phyloP scores from a whole-genome alignment of 1,284 basidiomycete species.

The Neonothopanus nambi region DNA sequence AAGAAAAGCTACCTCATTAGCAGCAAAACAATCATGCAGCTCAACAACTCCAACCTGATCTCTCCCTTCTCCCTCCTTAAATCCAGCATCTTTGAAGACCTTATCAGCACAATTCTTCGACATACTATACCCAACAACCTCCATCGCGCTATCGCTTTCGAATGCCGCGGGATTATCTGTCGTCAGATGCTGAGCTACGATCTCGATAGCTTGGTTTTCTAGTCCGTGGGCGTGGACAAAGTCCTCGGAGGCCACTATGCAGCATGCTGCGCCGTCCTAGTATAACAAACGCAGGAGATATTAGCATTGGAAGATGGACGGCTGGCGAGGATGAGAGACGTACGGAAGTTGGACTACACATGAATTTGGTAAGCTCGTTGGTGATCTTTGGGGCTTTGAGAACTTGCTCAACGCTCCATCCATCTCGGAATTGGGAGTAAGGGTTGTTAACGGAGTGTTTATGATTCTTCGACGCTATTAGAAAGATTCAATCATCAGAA shows the following conservation, averaged over 20 bases:
- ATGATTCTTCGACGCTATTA: slow-evolving; percentile 81
- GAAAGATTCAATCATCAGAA: not conserved
- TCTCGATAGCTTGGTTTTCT: slow-evolving; percentile 86
- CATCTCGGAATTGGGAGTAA: slow-evolving; percentile 82
- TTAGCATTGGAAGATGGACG: too few species aligned
- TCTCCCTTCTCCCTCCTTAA: slow-evolving; percentile 60
- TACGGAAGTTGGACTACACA: slow-evolving; percentile 86
- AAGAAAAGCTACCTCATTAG: slow-evolving; percentile 59
- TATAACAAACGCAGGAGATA: not conserved
- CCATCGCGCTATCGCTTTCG: slow-evolving; percentile 69
- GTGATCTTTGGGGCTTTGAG: slow-evolving; percentile 67
- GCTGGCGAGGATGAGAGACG: slow-evolving; percentile 12
- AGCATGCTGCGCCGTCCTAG: slow-evolving; percentile 75
- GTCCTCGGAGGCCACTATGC: slow-evolving; percentile 78
- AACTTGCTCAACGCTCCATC: slow-evolving; percentile 74
- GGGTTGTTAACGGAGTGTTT: slow-evolving; percentile 82
- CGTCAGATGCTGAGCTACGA: slow-evolving; percentile 61
- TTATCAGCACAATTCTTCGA: slow-evolving; percentile 68
- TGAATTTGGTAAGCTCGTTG: slow-evolving; percentile 78
- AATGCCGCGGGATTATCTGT: slow-evolving; percentile 70
- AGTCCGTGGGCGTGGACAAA: slow-evolving; percentile 77
- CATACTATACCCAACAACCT: slow-evolving; percentile 77
- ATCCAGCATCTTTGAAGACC: slow-evolving; percentile 74
- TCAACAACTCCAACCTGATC: slow-evolving; percentile 84
- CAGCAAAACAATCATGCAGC: slow-evolving; percentile 83